These are phyloP conservation scores for Dictyostelium citrinum DNA, from an alignment of 78 protist genomes.

Conservation along the genomic window DNA sequence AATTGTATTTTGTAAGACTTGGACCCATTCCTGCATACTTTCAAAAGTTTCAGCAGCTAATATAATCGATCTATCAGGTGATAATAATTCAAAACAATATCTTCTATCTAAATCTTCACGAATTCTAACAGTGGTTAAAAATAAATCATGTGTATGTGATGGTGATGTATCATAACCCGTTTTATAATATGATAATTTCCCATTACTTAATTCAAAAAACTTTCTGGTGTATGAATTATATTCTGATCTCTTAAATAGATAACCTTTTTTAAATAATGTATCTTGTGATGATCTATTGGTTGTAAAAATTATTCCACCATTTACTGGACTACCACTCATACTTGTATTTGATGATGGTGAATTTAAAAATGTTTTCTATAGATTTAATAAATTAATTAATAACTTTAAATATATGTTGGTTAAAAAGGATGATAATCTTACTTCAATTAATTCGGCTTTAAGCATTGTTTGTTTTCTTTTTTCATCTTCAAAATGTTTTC, in stretches of 20 bases:
- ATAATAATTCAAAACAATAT: constrained; percentile 72
- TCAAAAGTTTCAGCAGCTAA: constrained; percentile 66
- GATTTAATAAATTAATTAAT: too few species aligned
- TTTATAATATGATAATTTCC: constrained; percentile 59
- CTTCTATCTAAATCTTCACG: constrained; percentile 73
- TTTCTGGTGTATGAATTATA: constrained; percentile 49
- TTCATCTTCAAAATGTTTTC: constrained; percentile 63
- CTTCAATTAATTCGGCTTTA: constrained; percentile 40
- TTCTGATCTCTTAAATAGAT: constrained; percentile 58
- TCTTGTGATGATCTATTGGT: constrained; percentile 21
- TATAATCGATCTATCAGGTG: constrained; percentile 72
- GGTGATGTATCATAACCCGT: constrained; percentile 69
- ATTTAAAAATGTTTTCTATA: constrained; percentile 7
- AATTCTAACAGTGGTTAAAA: constrained; percentile 47
- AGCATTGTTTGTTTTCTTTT: constrained; percentile 23
- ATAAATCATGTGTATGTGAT: constrained; percentile 62
- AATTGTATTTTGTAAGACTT: constrained; percentile 73
- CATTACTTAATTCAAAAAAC: constrained; percentile 66
- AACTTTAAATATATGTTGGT: not conserved
- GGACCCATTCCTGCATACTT: constrained; percentile 79
- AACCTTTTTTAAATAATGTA: constrained; percentile 25
- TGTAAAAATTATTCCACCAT: constrained; percentile 56
- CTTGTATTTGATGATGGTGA: not conserved
- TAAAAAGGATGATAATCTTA: not conserved
- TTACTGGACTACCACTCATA: constrained; percentile 25